These are phyloP conservation scores for Arabis hirsuta DNA, from an alignment of 345 rosid genomes.

Conservation along the genomic window DNA sequence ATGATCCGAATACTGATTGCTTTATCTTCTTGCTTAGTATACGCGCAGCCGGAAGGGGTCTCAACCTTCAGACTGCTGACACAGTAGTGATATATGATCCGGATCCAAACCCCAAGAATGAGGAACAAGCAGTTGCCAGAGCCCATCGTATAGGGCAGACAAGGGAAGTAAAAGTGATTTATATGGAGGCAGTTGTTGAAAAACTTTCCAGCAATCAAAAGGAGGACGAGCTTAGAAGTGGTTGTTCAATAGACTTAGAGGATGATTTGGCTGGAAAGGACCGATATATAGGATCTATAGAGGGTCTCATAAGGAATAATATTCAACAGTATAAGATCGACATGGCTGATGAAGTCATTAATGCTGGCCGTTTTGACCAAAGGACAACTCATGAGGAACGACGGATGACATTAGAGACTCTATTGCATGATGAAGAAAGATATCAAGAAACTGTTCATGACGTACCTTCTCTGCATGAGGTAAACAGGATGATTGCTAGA, in stretches of 20 bases:
- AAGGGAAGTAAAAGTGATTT: slow-evolving; percentile 96
- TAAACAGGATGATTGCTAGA: slow-evolving; percentile 97
- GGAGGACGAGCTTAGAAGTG: slow-evolving; percentile 92
- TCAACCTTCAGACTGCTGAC: slow-evolving; percentile 99
- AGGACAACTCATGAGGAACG: slow-evolving; percentile 99
- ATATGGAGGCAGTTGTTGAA: slow-evolving; percentile 99
- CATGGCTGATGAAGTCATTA: slow-evolving; percentile 99
- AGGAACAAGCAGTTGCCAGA: slow-evolving; percentile 99
- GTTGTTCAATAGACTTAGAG: slow-evolving; percentile 82
- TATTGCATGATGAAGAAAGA: slow-evolving; percentile 97
- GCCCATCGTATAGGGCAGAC: slow-evolving; percentile 99
- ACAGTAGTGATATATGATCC: slow-evolving; percentile 99
- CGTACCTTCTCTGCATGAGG: slow-evolving; percentile 95
- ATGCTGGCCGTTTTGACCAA: slow-evolving; percentile 99
- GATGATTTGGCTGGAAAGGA: slow-evolving; percentile 99
- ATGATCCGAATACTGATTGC: slow-evolving; percentile 82
- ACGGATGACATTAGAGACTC: slow-evolving; percentile 94
- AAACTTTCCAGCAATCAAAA: slow-evolving; percentile 88
- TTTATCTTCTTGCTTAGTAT: slow-evolving; percentile 97
- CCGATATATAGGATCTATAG: slow-evolving; percentile 96
- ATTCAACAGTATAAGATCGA: slow-evolving; percentile 99
- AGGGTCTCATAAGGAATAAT: slow-evolving; percentile 97
- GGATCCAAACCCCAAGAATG: slow-evolving; percentile 99
- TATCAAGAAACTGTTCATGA: slow-evolving; percentile 98
- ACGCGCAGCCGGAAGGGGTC: slow-evolving; percentile 99